phyloP scores from a whole-genome alignment of 768 basidiomycete species.

The Inosperma sp. region DNA sequence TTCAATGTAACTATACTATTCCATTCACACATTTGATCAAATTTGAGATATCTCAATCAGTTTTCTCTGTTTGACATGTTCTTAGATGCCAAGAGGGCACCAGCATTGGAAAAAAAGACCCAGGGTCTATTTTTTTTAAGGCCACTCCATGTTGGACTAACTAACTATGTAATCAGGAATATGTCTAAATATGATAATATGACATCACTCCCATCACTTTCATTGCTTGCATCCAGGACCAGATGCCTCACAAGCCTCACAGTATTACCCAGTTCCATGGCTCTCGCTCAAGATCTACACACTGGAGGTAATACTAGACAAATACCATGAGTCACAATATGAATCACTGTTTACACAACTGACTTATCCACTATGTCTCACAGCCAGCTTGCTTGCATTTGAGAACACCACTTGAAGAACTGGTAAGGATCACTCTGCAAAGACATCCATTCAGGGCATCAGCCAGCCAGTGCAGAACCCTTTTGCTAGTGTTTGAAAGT shows the following conservation, averaged over 20 bases:
- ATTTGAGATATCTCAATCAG: too few relatives aligned
- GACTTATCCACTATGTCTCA: not conserved
- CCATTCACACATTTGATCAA: too few relatives aligned
- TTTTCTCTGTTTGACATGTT: too few relatives aligned
- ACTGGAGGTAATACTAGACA: not conserved
- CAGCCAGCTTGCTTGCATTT: not conserved
- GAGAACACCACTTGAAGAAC: not conserved
- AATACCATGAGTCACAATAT: not conserved
- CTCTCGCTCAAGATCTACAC: not conserved
- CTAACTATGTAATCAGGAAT: slow-evolving; percentile 3
- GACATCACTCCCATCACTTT: not conserved
- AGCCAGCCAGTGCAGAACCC: not conserved
- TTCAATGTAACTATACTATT: too few relatives aligned
- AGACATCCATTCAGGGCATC: not conserved
- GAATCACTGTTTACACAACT: not conserved
- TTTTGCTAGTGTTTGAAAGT: too few relatives aligned
- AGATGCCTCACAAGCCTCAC: not conserved
- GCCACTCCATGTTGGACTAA: not conserved
- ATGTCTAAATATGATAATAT: not conserved
- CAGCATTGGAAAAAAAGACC: slow-evolving; percentile 1
- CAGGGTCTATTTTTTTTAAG: slow-evolving; percentile 1
- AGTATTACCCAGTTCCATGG: not conserved
- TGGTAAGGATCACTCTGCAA: not conserved
- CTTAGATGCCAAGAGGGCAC: not conserved
- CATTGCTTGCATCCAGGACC: not conserved